These are phyloP conservation scores for Solanum pinnatisectum DNA, from an alignment of 257 asterid genomes.

Conservation along the genomic window DNA sequence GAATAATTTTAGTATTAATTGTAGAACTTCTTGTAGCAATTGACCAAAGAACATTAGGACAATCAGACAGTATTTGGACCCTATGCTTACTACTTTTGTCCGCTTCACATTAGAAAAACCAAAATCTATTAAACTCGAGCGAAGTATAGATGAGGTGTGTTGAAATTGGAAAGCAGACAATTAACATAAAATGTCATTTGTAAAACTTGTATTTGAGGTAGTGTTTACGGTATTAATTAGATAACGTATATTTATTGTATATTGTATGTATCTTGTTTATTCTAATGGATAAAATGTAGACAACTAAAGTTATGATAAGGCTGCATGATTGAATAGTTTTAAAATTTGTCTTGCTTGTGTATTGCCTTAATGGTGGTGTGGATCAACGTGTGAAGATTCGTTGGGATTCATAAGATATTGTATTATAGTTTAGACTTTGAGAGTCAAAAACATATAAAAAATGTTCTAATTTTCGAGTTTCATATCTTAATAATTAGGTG, in stretches of 20 bases:
- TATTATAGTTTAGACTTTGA: not conserved
- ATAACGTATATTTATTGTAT: not conserved
- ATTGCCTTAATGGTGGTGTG: not conserved
- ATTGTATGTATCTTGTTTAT: not conserved
- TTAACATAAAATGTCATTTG: not conserved
- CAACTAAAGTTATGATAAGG: not conserved
- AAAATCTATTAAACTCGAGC: no score
- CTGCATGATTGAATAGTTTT: not conserved
- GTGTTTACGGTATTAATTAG: not conserved
- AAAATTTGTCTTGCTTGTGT: not conserved
- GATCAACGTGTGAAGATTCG: not conserved
- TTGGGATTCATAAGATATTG: not conserved
- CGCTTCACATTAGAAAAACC: not conserved
- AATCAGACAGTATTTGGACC: not conserved
- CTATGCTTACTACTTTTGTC: not conserved
- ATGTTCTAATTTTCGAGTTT: no score
- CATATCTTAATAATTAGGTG: not conserved
- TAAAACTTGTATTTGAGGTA: not conserved
- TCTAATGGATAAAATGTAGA: not conserved
- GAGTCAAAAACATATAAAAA: not conserved
- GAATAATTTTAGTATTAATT: not conserved
- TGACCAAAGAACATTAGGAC: not conserved
- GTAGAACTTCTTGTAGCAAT: not conserved
- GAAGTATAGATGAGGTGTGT: not conserved
- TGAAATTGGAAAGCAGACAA: not conserved